Percentiles rank a stretch among this genome's conserved stretches.
Conservation (phyloP, 2,329 filamentous ascomycete species). For the Xylaria sp. region DNA sequence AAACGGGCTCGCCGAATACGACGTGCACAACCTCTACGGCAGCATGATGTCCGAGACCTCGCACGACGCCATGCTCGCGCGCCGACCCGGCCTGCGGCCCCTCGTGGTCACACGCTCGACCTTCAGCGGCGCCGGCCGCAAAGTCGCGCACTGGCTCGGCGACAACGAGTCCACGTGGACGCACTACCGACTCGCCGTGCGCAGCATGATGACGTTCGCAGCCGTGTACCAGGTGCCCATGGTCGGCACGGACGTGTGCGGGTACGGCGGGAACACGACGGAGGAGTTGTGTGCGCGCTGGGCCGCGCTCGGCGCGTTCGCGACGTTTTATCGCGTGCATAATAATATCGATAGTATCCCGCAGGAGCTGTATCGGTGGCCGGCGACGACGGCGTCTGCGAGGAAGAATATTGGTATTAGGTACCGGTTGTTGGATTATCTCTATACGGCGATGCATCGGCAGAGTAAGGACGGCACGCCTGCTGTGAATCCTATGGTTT, state of each 20-base stretch:
- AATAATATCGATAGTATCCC: slow-evolving; percentile 46
- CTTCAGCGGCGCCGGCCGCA: slow-evolving; percentile 63
- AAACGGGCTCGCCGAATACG: slow-evolving; percentile 63
- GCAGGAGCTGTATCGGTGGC: slow-evolving; percentile 71
- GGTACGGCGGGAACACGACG: slow-evolving; percentile 62
- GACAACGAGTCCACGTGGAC: slow-evolving; percentile 55
- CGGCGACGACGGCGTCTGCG: slow-evolving; percentile 45
- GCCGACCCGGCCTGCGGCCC: slow-evolving; percentile 59
- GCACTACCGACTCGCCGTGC: slow-evolving; percentile 54
- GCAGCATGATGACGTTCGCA: slow-evolving; percentile 55
- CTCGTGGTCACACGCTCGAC: slow-evolving; percentile 71
- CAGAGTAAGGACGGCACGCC: background rate
- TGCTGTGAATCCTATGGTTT: background rate
- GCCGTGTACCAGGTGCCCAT: slow-evolving; percentile 64
- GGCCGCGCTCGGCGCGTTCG: slow-evolving; percentile 67
- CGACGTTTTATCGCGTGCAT: slow-evolving; percentile 72
- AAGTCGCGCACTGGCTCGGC: slow-evolving; percentile 59
- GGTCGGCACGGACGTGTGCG: slow-evolving; percentile 70
- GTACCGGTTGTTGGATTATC: background rate
- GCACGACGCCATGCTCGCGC: slow-evolving; percentile 58
- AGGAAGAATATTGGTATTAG: background rate
- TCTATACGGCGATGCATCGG: background rate
- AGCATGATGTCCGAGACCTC: slow-evolving; percentile 68
- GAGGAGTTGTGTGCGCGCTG: slow-evolving; percentile 70
- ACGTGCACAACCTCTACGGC: slow-evolving; percentile 74